phyloP scores from a whole-genome alignment of 2,329 filamentous ascomycete genomes.

The Dothidotthia symphoricarpi region DNA sequence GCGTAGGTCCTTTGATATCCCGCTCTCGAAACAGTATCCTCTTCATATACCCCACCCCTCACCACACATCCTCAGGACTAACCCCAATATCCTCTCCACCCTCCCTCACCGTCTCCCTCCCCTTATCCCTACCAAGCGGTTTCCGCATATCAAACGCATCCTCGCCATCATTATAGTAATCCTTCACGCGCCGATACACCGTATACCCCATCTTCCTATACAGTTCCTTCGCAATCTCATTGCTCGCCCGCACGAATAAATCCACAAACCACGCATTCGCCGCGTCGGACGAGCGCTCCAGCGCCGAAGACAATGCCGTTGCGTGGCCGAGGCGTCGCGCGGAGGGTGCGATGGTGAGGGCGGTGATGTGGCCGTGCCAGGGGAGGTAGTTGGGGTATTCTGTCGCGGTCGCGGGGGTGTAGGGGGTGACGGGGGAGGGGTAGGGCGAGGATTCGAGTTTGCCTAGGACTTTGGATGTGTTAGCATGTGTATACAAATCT shows the following conservation, averaged over 20 bases:
- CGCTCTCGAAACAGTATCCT: no score
- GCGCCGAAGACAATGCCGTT: conserved; percentile 72
- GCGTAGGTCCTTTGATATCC: no score
- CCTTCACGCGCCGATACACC: conserved; percentile 82
- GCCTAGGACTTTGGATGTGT: conserved; percentile 71
- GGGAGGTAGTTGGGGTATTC: conserved; percentile 73
- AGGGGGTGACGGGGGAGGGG: conserved; percentile 69
- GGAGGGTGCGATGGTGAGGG: conserved; percentile 84
- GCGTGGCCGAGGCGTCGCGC: conserved; percentile 85
- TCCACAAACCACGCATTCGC: conserved; percentile 94
- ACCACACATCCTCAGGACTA: conserved; percentile 83
- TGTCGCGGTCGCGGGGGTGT: conserved; percentile 54
- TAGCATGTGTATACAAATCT: background rate
- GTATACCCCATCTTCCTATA: conserved; percentile 89
- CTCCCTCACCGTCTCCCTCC: conserved; percentile 71
- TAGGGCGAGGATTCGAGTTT: conserved; percentile 84
- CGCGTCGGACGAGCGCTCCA: conserved; percentile 79
- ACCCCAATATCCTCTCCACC: conserved; percentile 79
- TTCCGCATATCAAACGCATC: conserved; percentile 99
- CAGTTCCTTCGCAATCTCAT: conserved; percentile 80
- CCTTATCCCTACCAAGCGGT: conserved; percentile 75
- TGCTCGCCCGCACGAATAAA: conserved; percentile 86
- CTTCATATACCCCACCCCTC: no score
- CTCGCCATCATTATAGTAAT: conserved; percentile 93
- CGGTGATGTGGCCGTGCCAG: conserved; percentile 99